A percentile compares a stretch with the other conserved stretches of the same genome.
These are phyloP conservation scores for Mycosphaerella sp. DNA, from an alignment of 2,329 filamentous ascomycete species.

Conservation along the genomic window DNA sequence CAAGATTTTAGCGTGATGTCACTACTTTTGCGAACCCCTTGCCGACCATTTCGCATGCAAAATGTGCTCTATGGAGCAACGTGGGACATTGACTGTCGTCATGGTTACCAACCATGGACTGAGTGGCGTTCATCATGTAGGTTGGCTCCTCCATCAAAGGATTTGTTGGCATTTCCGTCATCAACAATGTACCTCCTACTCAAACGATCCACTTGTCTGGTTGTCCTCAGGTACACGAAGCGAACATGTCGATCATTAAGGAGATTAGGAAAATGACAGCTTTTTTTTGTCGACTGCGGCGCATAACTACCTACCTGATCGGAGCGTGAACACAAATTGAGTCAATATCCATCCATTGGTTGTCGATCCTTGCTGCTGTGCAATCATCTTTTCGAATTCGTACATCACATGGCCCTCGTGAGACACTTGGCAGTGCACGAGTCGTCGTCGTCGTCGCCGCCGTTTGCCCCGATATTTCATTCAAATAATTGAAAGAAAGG, in stretches of 20 bases:
- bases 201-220: conserved; percentile 1
- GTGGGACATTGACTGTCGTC: conserved; percentile 2
- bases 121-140: no score
- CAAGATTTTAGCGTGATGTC: no score
- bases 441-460: background rate
- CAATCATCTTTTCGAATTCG: background rate
- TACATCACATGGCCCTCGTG: conserved; percentile 1
- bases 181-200: background rate
- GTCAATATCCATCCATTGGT: background rate
- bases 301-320: background rate
- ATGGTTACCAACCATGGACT: background rate
- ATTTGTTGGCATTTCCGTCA: background rate
- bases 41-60: background rate
- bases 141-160: background rate
- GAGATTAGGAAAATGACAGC: background rate
- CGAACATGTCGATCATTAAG: conserved; percentile 11
- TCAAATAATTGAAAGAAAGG: background rate
- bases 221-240: conserved; percentile 9
- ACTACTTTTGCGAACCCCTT: no score
- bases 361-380: background rate
- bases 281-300: conserved; percentile 1
- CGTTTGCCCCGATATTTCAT: conserved; percentile 1
- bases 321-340: background rate
- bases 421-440: conserved; percentile 4
- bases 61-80: background rate